Evolutionary conservation across 2,329 filamentous ascomycete species (phyloP), one percentile per base, ranked within the genome.

Genomic region (Alternaria viburni): DNA sequence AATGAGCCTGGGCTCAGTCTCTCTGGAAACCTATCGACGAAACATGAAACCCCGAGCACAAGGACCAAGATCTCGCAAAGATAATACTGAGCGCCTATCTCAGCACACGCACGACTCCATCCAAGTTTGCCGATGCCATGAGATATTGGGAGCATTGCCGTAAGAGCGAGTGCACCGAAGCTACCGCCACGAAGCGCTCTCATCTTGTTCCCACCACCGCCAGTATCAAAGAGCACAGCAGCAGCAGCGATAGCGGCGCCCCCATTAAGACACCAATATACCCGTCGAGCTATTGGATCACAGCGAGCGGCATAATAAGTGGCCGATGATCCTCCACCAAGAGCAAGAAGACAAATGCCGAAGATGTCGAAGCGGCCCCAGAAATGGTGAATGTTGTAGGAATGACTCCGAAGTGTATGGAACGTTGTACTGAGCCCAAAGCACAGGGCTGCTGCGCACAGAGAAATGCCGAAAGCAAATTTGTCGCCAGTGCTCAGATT

Each of bases 351-450:
- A 72, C 5, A 74, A 6, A 76, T 76, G 1, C 75, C 69, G 19
- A 76, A 61, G 13, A 77, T 73, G 52, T 77, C 75, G 66, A 77
- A 67, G 30, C 64, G 62, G 11, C 70, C 72, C 72, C 72, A 74
- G 49, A 71, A 64, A 54, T 74, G 69, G 47, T 77, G 70, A 23
- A 75, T 65, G 13, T 73, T 68, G 54, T 75, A 75, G 2, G 73
- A 77, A 47, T 76, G 74, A 52, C 73, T 77, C 43, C 72, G 60
- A 5, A 75, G 58, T 11, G 71, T 77, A 23, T 77, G 71, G 19
- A 77, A 77, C n/a, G 26, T 50, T 25, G 47, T 11, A 3, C 26
- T 50, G 26, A 50, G 26, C 6, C 26, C 26, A 11, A 50, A 50
- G 26, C 47, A 50, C 4, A 50, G 26, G 6, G 47, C 47, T 32